phyloP scores from a whole-genome alignment of 192 early-diverging fungal genomes.

The Coemansia brasiliensis region DNA sequence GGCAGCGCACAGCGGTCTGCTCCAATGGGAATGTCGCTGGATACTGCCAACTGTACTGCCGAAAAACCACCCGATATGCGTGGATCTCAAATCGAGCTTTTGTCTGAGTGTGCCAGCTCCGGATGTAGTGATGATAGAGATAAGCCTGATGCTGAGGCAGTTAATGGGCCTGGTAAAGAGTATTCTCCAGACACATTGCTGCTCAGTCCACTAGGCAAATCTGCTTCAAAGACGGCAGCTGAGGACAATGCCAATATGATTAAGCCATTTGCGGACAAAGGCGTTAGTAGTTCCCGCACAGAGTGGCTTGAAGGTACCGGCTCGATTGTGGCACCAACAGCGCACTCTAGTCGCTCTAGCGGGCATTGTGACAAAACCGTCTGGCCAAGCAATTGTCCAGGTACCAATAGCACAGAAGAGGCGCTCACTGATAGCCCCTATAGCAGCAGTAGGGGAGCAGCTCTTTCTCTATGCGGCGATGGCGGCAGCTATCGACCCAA shows the following conservation, averaged over 20 bases:
- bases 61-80: not conserved
- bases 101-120: too few species aligned
- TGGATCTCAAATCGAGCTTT: not conserved
- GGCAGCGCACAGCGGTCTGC: not conserved
- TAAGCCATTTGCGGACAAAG: not conserved
- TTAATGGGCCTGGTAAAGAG: not conserved
- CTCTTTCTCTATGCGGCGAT: not conserved
- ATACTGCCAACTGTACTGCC: not conserved
- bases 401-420: too few species aligned
- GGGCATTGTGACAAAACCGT: constrained; percentile 3
- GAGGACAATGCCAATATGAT: constrained; percentile 2
- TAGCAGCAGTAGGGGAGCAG: too few species aligned
- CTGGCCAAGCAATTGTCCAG: not conserved
- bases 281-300: not conserved
- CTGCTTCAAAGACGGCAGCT: not conserved
- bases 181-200: not conserved
- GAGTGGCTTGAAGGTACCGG: constrained; percentile 13
- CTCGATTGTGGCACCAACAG: constrained; percentile 1
- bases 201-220: not conserved
- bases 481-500: constrained; percentile 9
- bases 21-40: not conserved
- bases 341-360: not conserved
- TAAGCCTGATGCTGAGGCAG: not conserved
- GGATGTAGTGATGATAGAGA: not conserved
- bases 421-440: too few species aligned